phyloP scores from a whole-genome alignment of 169 alveolate species.

The Miamiensis avidus region DNA sequence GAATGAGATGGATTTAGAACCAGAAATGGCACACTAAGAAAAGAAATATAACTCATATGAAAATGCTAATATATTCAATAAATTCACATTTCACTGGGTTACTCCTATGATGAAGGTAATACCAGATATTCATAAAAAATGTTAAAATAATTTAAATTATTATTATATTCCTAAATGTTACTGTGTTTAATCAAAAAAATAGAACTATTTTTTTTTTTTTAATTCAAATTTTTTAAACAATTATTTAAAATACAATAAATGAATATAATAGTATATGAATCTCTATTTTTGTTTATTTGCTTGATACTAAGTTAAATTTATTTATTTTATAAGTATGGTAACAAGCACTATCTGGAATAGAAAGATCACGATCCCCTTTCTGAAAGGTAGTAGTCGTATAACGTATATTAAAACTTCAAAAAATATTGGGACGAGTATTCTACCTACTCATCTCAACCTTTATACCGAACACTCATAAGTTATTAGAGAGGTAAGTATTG shows the following conservation, averaged over 20 bases:
- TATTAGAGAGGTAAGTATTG: background rate
- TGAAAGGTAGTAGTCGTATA: too few species aligned
- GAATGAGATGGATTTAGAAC: background rate
- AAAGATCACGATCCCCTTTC: background rate
- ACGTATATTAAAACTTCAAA: too few species aligned
- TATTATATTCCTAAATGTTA: too few species aligned
- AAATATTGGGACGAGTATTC: background rate
- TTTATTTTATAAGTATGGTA: background rate
- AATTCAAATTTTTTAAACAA: background rate
- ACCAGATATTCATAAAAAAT: too few species aligned
- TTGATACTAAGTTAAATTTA: background rate
- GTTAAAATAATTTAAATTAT: too few species aligned
- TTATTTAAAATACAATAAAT: background rate
- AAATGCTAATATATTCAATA: background rate
- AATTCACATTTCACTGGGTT: background rate
- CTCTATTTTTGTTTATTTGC: background rate
- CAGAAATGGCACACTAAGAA: background rate
- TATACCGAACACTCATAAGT: background rate
- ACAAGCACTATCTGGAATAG: background rate
- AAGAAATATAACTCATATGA: background rate
- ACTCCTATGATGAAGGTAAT: background rate
- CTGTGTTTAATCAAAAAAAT: too few species aligned
- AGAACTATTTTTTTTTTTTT: background rate
- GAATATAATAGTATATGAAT: background rate
- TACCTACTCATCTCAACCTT: background rate